Evolutionary conservation across 2,329 filamentous ascomycete genomes (phyloP).

Genomic region (Pestalotiopsis sp.): DNA sequence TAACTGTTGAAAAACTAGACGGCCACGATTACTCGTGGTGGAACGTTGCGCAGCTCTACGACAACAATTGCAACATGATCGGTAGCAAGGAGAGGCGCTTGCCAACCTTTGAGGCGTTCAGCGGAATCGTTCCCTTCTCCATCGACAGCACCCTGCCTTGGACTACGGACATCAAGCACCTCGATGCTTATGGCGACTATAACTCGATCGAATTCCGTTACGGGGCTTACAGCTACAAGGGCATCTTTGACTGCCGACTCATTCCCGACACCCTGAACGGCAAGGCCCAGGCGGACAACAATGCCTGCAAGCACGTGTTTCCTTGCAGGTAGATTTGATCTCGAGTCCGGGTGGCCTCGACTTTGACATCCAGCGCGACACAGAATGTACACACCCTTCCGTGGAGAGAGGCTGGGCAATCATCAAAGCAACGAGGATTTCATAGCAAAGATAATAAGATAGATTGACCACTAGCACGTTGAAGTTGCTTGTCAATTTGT

Average conservation of each 20-base stretch:
- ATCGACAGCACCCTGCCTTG: constrained; percentile 3
- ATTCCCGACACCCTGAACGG: neutral
- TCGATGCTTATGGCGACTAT: neutral
- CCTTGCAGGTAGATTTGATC: neutral
- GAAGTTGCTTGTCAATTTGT: too few species aligned
- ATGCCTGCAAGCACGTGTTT: neutral
- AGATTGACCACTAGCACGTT: too few species aligned
- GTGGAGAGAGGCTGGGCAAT: too few species aligned
- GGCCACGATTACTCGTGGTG: neutral
- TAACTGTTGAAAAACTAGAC: neutral
- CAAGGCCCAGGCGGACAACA: neutral
- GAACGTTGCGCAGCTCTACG: neutral
- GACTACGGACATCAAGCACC: neutral
- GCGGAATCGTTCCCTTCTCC: neutral
- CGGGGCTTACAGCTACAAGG: constrained; percentile 1
- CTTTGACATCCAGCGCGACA: neutral
- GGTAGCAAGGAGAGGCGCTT: neutral
- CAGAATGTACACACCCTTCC: too few species aligned
- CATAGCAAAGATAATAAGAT: too few species aligned
- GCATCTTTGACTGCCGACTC: neutral
- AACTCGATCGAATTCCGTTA: neutral
- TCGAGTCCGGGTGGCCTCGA: neutral
- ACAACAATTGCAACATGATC: neutral
- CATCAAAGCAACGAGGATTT: too few species aligned
- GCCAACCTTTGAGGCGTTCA: neutral